Conservation (phyloP, 345 rosid genomes). For the Schrenkiella parvula region DNA sequence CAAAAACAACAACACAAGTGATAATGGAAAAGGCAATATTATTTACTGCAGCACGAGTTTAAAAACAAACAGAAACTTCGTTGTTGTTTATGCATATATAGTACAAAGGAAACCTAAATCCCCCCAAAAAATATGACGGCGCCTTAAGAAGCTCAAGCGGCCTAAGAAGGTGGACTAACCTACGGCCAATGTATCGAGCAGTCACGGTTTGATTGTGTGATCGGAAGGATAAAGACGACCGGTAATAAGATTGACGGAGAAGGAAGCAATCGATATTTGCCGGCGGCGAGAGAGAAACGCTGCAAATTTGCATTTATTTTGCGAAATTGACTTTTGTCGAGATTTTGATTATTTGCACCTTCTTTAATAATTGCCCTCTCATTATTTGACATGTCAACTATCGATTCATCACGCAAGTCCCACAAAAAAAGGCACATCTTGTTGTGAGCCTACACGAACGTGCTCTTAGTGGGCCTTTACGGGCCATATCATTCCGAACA, state of each 20-base stretch:
- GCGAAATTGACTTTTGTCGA: constrained; percentile 2
- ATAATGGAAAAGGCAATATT: background rate
- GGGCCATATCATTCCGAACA: background rate
- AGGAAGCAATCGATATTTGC: constrained; percentile 1
- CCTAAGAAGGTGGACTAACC: background rate
- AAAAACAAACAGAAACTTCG: background rate
- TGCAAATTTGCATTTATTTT: constrained; percentile 8
- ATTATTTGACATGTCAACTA: too few relatives aligned
- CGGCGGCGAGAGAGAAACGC: constrained; percentile 13
- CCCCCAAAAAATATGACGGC: background rate
- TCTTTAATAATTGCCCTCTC: background rate
- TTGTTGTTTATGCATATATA: too few relatives aligned
- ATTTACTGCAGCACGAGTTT: background rate
- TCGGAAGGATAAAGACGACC: background rate
- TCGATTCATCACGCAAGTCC: too few relatives aligned
- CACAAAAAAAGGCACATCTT: background rate
- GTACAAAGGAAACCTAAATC: background rate
- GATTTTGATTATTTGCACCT: background rate
- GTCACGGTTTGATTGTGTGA: background rate
- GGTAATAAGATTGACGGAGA: constrained; percentile 19
- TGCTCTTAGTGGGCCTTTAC: background rate
- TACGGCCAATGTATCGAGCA: background rate
- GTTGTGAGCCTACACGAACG: background rate
- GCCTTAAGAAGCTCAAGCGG: background rate
- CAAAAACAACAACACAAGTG: background rate